Evolutionary conservation across 2,329 filamentous ascomycete genomes (phyloP).

Genomic region (Lachnellula suecica): DNA sequence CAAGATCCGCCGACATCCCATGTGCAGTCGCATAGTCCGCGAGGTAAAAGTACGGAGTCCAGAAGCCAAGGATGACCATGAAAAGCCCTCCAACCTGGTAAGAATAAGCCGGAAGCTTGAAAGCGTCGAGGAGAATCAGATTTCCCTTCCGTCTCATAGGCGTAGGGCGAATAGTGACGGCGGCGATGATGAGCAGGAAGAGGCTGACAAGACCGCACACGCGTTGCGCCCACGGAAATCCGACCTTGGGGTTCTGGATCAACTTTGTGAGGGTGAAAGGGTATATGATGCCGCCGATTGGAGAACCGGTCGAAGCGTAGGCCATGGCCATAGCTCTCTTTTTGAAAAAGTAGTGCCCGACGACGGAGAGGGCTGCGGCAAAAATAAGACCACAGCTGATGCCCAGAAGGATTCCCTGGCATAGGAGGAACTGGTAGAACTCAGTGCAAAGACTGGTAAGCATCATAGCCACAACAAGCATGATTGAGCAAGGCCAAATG

Average conservation of each 20-base stretch:
- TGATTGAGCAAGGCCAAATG: slow-evolving; percentile 22
- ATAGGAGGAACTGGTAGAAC: slow-evolving; percentile 37
- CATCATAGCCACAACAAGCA: slow-evolving; percentile 29
- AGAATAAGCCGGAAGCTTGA: slow-evolving; percentile 41
- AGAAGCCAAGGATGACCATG: slow-evolving; percentile 30
- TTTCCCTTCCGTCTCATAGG: slow-evolving; percentile 40
- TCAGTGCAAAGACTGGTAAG: slow-evolving; percentile 36
- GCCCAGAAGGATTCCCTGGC: slow-evolving; percentile 32
- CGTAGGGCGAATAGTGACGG: slow-evolving; percentile 48
- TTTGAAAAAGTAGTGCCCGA: slow-evolving; percentile 50
- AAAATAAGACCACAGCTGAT: slow-evolving; percentile 41
- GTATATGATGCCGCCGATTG: slow-evolving; percentile 54
- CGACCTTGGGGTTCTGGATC: slow-evolving; percentile 35
- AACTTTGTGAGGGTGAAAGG: slow-evolving; percentile 58
- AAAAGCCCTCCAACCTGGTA: slow-evolving; percentile 40
- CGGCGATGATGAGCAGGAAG: slow-evolving; percentile 46
- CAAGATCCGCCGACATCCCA: slow-evolving; percentile 24
- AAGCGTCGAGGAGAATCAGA: slow-evolving; percentile 49
- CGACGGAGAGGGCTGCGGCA: slow-evolving; percentile 32
- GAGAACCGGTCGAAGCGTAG: slow-evolving; percentile 45
- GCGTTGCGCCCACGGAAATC: slow-evolving; percentile 33
- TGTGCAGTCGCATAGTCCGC: slow-evolving; percentile 29
- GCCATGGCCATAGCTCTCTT: slow-evolving; percentile 48
- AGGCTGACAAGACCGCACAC: slow-evolving; percentile 40
- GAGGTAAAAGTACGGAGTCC: slow-evolving; percentile 32